Evolutionary conservation across 2,329 filamentous ascomycete species (phyloP).

Genomic region (Grosmannia clavigera): DNA sequence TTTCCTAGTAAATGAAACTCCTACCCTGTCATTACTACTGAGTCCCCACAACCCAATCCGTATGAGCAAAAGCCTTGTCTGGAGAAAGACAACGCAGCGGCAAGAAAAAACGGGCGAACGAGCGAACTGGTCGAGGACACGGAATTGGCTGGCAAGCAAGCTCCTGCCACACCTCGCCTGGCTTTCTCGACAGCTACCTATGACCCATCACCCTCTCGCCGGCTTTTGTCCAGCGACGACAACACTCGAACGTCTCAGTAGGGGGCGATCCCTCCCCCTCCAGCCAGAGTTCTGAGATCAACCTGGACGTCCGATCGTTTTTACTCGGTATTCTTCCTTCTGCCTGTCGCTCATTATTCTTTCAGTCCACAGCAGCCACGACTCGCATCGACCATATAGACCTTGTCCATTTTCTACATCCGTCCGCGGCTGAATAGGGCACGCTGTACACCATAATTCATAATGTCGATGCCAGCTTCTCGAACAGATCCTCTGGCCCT

Average conservation of each 20-base stretch:
- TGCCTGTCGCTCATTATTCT: background rate
- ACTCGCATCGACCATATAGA: background rate
- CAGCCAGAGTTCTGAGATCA: background rate
- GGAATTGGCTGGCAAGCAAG: background rate
- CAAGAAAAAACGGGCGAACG: background rate
- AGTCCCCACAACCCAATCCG: background rate
- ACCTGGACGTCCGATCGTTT: background rate
- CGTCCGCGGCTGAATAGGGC: background rate
- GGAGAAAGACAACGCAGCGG: background rate
- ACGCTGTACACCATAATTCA: constrained; percentile 48
- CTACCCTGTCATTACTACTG: background rate
- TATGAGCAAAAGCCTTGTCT: background rate
- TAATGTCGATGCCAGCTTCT: constrained; percentile 91
- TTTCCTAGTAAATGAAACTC: background rate
- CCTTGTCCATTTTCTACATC: background rate
- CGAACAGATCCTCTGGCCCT: constrained; percentile 79
- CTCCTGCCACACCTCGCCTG: background rate
- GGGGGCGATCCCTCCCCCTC: background rate
- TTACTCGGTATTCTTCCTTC: background rate
- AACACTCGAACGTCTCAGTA: background rate
- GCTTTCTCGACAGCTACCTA: background rate
- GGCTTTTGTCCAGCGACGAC: background rate
- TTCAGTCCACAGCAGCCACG: background rate
- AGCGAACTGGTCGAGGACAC: background rate
- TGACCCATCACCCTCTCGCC: background rate